Base-by-base conservation (phyloP, 345 rosid species). In the Populus tremula region DNA sequence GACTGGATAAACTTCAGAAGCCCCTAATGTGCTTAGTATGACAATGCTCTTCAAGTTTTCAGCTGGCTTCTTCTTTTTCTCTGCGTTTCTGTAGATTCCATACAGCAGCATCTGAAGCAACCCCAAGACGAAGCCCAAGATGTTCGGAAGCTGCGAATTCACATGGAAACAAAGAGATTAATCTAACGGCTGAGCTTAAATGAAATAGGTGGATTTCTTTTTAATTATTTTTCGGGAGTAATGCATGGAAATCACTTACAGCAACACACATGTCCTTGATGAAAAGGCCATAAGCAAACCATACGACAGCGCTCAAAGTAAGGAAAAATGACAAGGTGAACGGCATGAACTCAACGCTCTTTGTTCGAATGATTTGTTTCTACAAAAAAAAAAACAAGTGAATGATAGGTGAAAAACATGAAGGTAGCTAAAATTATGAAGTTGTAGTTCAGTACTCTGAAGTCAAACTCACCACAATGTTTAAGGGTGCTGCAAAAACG, bases 311-410 rank as follows among this genome's bases (percentile, higher is more conserved):
- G 69, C 91, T 89, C 74, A 93, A 33, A 27, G 98, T 93, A 38
- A 96, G 94, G 86, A 85, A 92, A 81, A 93, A 85, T 17, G 99
- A 93, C 25, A 96, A 77, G 75, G 82, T 81, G 75, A 96, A 89
- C 2, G 99, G 99, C 99, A 96, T 96, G 86, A 88, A 96, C 75
- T 92, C 97, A 11, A 96, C 99, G 54, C 99, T 96, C 63, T 78
- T 89, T 23, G 98, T 96, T 38, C 87, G 75, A 39, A 96, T 82
- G 5, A 96, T 98, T 54, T 59, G 50, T 29, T 2, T 43, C 8
- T 45, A 27, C 20, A 17, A 49, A 59, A 54, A 25, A 25, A 25
- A 25, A 70, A 1, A 13, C 35, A 61, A 21, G 53, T 17, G 73
- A 31, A 18, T 14, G 10, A 4, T n/a, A 20, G 72, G 25, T n/a